These are phyloP conservation scores for Lecanicillium sp. DNA, from an alignment of 2,329 filamentous ascomycete genomes.

Conservation along the genomic window DNA sequence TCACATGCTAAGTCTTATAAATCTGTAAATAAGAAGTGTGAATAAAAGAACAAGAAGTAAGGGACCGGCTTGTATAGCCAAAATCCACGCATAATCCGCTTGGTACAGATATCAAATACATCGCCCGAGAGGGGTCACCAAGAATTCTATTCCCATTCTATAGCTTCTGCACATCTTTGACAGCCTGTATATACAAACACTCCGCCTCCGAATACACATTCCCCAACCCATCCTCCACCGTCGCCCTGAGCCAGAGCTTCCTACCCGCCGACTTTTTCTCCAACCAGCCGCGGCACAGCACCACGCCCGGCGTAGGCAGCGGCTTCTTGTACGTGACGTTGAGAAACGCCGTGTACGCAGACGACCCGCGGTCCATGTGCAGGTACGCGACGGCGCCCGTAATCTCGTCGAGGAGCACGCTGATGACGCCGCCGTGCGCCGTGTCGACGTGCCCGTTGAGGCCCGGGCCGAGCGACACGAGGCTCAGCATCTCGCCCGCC, in stretches of 20 bases:
- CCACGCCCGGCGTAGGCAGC: conserved; percentile 9
- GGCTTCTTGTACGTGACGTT: conserved; percentile 13
- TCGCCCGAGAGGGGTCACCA: too few species aligned
- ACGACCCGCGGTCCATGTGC: conserved; percentile 8
- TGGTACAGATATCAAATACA: too few species aligned
- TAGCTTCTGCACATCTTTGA: too few species aligned
- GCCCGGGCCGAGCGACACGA: conserved; percentile 10
- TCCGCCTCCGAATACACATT: conserved; percentile 3
- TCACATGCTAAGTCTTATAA: too few species aligned
- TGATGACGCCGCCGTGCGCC: conserved; percentile 14
- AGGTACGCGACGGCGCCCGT: conserved; percentile 11
- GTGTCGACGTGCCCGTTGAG: conserved; percentile 14
- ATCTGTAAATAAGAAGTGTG: too few species aligned
- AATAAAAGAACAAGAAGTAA: too few species aligned
- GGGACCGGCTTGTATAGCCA: too few species aligned
- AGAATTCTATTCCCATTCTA: too few species aligned
- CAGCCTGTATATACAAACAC: not conserved
- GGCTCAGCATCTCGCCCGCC: conserved; percentile 4
- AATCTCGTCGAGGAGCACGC: conserved; percentile 14
- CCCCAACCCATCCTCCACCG: conserved; percentile 9
- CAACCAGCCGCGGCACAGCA: conserved; percentile 9
- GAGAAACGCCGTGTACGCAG: conserved; percentile 13
- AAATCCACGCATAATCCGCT: too few species aligned
- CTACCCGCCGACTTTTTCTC: conserved; percentile 10
- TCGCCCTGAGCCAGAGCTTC: conserved; percentile 12